Conservation (phyloP, 768 basidiomycete genomes). For the Amanita inopinata region DNA sequence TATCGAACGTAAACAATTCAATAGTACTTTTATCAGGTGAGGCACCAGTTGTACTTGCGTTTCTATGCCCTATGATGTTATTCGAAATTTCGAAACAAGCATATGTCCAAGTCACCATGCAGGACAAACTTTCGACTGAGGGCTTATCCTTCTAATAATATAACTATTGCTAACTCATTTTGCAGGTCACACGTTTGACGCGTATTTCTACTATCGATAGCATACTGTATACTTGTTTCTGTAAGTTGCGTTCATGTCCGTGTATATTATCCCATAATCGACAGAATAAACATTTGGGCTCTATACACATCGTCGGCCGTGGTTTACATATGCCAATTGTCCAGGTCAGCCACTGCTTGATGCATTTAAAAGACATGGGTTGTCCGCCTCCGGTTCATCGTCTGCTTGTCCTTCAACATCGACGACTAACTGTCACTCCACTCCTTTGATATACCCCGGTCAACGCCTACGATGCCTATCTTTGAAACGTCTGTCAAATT, state of each 20-base stretch:
- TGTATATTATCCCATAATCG: no score
- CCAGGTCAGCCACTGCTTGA: conserved; percentile 1
- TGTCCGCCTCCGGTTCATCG: background rate
- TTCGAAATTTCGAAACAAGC: conserved; percentile 47
- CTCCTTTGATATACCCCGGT: background rate
- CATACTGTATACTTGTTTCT: background rate
- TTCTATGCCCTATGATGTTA: conserved; percentile 35
- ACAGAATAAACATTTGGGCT: no score
- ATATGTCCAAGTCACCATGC: conserved; percentile 63
- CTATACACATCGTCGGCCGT: background rate
- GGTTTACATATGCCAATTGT: background rate
- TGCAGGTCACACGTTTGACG: background rate
- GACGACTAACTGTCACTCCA: background rate
- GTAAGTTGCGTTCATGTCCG: no score
- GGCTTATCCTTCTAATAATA: conserved; percentile 12
- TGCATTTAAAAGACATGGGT: background rate
- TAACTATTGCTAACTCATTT: background rate
- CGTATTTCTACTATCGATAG: no score
- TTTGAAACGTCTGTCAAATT: background rate
- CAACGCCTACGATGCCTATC: conserved; percentile 3
- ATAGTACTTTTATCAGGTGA: no score
- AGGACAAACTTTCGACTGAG: conserved; percentile 49
- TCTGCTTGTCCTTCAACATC: conserved; percentile 1
- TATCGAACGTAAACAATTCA: no score
- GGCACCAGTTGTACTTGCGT: conserved; percentile 2